phyloP scores from a whole-genome alignment of 768 basidiomycete genomes.

The Leccinum longicurvipes region DNA sequence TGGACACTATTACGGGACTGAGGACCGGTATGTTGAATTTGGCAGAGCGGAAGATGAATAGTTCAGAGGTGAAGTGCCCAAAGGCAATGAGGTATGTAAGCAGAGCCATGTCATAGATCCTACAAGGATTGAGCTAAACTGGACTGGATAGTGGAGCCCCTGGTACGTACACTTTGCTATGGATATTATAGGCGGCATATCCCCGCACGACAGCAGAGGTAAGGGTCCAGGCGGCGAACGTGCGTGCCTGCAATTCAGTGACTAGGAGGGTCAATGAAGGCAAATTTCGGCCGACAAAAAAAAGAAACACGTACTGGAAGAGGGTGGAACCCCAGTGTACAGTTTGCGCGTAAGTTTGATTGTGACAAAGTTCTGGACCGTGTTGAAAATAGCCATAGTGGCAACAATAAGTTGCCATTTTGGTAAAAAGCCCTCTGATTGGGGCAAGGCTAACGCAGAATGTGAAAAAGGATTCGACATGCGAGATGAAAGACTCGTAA shows the following conservation, averaged over 20 bases:
- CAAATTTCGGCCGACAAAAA: neutral
- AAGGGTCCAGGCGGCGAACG: slow-evolving; percentile 90
- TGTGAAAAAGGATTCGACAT: neutral
- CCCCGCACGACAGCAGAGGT: slow-evolving; percentile 77
- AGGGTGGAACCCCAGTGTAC: slow-evolving; percentile 50
- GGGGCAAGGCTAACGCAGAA: slow-evolving; percentile 52
- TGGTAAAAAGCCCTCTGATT: slow-evolving; percentile 68
- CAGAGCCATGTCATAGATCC: slow-evolving; percentile 86
- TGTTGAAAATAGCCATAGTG: slow-evolving; percentile 79
- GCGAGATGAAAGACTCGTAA: neutral
- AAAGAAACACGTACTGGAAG: slow-evolving; percentile 34
- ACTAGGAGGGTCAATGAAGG: slow-evolving; percentile 45
- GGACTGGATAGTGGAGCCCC: neutral
- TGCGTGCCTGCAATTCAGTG: slow-evolving; percentile 79
- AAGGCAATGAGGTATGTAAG: slow-evolving; percentile 89
- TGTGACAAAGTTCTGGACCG: slow-evolving; percentile 76
- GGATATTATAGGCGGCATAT: slow-evolving; percentile 89
- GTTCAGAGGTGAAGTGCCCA: slow-evolving; percentile 83
- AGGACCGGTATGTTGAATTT: slow-evolving; percentile 57
- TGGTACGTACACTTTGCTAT: slow-evolving; percentile 66
- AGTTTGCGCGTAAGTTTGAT: slow-evolving; percentile 74
- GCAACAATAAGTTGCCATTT: slow-evolving; percentile 87
- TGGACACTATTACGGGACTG: slow-evolving; percentile 79
- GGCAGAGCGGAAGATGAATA: slow-evolving; percentile 77
- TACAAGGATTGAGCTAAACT: slow-evolving; percentile 32